Evolutionary conservation across 306 rosid genomes (phyloP).

Genomic region (Trifolium subterraneum): DNA sequence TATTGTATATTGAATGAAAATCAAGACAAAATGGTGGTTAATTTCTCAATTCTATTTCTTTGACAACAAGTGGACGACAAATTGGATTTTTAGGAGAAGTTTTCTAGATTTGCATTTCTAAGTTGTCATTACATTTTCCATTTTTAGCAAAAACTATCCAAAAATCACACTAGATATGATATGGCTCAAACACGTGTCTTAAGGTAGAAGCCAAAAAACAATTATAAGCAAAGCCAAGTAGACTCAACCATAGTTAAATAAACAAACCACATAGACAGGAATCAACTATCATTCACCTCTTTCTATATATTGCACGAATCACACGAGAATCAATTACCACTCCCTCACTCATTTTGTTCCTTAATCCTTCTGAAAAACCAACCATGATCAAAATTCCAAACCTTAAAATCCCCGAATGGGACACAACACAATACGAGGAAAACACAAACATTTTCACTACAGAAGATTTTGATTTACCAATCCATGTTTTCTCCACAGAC

Average conservation of each 20-base stretch:
- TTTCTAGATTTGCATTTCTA: background rate
- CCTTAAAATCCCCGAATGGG: slow-evolving; percentile 53
- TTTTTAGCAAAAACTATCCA: background rate
- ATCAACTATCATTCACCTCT: too few relatives aligned
- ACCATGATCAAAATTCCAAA: slow-evolving; percentile 45
- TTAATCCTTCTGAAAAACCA: slow-evolving; percentile 6
- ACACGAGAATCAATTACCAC: background rate
- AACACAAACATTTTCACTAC: background rate
- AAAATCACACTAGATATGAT: background rate
- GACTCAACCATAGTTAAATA: background rate
- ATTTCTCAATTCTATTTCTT: background rate
- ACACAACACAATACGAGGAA: slow-evolving; percentile 40
- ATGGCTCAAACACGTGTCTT: slow-evolving; percentile 1
- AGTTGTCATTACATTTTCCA: background rate
- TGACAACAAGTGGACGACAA: background rate
- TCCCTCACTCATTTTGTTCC: background rate
- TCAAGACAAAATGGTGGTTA: background rate
- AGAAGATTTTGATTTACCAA: slow-evolving; percentile 49
- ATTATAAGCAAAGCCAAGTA: background rate
- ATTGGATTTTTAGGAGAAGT: background rate
- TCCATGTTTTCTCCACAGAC: slow-evolving; percentile 56
- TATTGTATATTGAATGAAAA: background rate
- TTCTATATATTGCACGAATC: slow-evolving; percentile 7
- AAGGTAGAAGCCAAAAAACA: background rate
- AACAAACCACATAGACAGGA: background rate